Conservation (phyloP, 2,329 filamentous ascomycete genomes). For the Beauveria sp. region DNA sequence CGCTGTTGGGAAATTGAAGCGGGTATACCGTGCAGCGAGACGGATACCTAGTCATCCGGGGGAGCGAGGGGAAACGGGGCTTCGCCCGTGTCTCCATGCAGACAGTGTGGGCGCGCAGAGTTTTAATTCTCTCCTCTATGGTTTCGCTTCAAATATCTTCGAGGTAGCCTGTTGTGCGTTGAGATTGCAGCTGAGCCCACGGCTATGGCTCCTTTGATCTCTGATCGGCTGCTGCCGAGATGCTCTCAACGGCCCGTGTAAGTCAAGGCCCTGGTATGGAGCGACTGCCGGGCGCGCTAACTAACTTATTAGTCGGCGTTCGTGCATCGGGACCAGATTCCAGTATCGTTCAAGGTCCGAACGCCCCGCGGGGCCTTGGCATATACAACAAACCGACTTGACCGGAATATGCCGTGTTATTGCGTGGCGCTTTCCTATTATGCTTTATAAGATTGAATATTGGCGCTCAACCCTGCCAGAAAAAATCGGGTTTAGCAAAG, state of each 20-base stretch:
- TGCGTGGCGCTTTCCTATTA: background rate
- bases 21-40: background rate
- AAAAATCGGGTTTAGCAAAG: background rate
- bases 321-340: background rate
- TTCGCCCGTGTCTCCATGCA: too few relatives aligned
- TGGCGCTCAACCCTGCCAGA: background rate
- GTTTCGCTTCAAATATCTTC: too few relatives aligned
- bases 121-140: too few relatives aligned
- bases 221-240: too few relatives aligned
- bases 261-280: background rate
- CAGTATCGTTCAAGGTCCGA: background rate
- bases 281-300: background rate
- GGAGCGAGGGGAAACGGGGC: too few relatives aligned
- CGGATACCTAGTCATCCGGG: background rate
- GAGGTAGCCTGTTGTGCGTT: too few relatives aligned
- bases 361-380: background rate
- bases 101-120: too few relatives aligned
- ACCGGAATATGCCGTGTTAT: background rate
- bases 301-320: background rate
- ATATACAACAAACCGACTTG: background rate
- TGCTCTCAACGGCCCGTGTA: background rate
- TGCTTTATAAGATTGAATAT: background rate
- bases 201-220: too few relatives aligned
- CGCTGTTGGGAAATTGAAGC: background rate
- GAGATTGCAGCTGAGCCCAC: too few relatives aligned